These are phyloP conservation scores for Dichomitus squalens DNA, from an alignment of 1,284 basidiomycete genomes.

Conservation along the genomic window DNA sequence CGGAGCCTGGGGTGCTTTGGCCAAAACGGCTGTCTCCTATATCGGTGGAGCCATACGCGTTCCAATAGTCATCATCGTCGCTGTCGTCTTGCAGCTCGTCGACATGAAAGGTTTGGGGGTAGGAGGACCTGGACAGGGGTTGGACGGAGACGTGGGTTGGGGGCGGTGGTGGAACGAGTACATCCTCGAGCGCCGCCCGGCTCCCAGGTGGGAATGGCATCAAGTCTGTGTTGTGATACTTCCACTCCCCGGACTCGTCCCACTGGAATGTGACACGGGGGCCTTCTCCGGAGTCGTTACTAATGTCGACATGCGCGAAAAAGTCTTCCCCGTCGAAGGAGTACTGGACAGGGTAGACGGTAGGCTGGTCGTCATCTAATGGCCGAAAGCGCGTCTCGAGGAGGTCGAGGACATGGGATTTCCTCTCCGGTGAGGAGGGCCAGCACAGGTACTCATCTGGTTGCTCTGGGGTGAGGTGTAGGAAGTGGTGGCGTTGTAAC, in stretches of 20 bases:
- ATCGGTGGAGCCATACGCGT: slow-evolving; percentile 52
- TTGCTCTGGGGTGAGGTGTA: slow-evolving; percentile 52
- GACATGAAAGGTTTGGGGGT: slow-evolving; percentile 26
- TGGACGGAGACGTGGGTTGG: slow-evolving; percentile 3
- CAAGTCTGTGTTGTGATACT: slow-evolving; percentile 64
- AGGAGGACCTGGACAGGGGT: slow-evolving; percentile 12
- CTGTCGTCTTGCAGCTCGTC: slow-evolving; percentile 31
- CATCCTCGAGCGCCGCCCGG: slow-evolving; percentile 43
- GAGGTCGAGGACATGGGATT: slow-evolving; percentile 38
- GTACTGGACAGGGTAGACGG: slow-evolving; percentile 50
- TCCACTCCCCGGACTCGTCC: slow-evolving; percentile 60
- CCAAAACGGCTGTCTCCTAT: slow-evolving; percentile 30
- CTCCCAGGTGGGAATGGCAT: slow-evolving; percentile 73
- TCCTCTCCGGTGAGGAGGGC: slow-evolving; percentile 49
- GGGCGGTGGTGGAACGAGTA: slow-evolving; percentile 18
- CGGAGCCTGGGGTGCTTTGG: slow-evolving; percentile 12
- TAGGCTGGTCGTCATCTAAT: slow-evolving; percentile 39
- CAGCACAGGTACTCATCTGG: slow-evolving; percentile 64
- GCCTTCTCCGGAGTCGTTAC: slow-evolving; percentile 35
- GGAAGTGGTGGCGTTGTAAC: slow-evolving; percentile 67
- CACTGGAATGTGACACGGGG: slow-evolving; percentile 70
- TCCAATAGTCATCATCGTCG: slow-evolving; percentile 66
- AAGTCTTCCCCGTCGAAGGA: slow-evolving; percentile 58
- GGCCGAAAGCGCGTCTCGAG: slow-evolving; percentile 47
- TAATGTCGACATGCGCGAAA: slow-evolving; percentile 64